Conservation (phyloP, 2,329 filamentous ascomycete genomes). For the Colletotrichum salicis region DNA sequence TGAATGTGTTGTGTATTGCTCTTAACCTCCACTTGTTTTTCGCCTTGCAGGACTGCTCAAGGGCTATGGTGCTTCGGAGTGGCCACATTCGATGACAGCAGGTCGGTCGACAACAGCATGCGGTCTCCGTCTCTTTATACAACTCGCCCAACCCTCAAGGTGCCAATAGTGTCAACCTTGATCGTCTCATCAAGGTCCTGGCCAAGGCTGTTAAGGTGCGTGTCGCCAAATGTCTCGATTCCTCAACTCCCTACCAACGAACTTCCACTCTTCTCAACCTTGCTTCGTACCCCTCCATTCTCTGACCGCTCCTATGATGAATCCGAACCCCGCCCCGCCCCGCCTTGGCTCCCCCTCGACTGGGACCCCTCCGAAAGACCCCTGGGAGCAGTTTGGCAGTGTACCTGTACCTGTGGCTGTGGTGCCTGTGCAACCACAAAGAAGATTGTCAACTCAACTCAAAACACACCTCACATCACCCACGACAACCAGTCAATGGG, state of each 20-base stretch:
- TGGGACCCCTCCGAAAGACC: slow-evolving; percentile 6
- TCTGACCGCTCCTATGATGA: slow-evolving; percentile 34
- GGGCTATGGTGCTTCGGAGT: no score
- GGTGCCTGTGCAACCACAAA: slow-evolving; percentile 9
- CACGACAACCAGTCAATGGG: neutral
- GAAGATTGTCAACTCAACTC: slow-evolving; percentile 25
- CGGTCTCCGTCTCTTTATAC: slow-evolving; percentile 2
- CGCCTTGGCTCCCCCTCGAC: slow-evolving; percentile 15
- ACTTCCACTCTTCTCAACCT: neutral
- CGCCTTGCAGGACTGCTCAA: no score
- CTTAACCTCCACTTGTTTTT: neutral
- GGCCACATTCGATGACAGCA: no score
- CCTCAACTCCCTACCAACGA: no score
- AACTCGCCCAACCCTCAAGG: slow-evolving; percentile 7
- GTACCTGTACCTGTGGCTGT: neutral
- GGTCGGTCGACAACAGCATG: no score
- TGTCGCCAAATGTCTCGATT: neutral
- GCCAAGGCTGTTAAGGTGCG: neutral
- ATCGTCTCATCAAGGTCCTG: neutral
- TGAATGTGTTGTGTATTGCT: no score
- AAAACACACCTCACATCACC: slow-evolving; percentile 22
- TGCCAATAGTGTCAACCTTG: neutral
- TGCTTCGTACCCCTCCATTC: neutral
- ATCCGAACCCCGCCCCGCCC: slow-evolving; percentile 25
- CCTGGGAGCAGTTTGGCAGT: neutral